phyloP scores from a whole-genome alignment of 169 alveolate genomes.

The Haemoproteus tartakovskyi region DNA sequence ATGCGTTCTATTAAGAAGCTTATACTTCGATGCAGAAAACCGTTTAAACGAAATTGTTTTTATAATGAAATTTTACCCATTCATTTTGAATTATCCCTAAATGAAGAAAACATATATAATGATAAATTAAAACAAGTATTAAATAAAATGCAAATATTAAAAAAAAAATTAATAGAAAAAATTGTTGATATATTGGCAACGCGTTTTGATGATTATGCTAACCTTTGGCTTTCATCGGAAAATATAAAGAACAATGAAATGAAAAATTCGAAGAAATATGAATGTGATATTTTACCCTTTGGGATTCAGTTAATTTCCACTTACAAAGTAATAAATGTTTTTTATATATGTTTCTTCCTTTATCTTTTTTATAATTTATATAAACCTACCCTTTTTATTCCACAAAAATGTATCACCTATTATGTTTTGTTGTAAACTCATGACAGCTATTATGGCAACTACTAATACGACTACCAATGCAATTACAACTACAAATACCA shows the following conservation, averaged over 20 bases:
- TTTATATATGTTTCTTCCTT: background rate
- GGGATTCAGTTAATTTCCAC: constrained; percentile 32
- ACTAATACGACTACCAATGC: too few species aligned
- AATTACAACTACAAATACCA: too few species aligned
- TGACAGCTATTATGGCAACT: too few species aligned
- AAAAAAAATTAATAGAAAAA: constrained; percentile 6
- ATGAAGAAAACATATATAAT: background rate
- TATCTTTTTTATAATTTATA: background rate
- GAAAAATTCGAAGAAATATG: constrained; percentile 12
- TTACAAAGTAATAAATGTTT: constrained; percentile 1
- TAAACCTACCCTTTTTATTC: background rate
- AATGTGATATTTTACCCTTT: constrained; percentile 24
- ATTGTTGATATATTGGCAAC: constrained; percentile 17
- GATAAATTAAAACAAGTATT: constrained; percentile 6
- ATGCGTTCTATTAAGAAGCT: background rate
- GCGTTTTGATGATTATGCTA: constrained; percentile 20
- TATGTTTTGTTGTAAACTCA: too few species aligned
- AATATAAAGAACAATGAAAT: constrained; percentile 6
- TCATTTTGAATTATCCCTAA: background rate
- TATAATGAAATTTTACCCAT: background rate
- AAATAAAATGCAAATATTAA: constrained; percentile 3
- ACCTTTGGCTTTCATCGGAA: constrained; percentile 26
- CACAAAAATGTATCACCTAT: too few species aligned
- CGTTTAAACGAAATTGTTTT: background rate
- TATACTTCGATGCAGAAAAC: background rate